These are phyloP conservation scores for Coix lacrymajobi DNA, from an alignment of 176 grass and related monocot genomes.

Conservation along the genomic window DNA sequence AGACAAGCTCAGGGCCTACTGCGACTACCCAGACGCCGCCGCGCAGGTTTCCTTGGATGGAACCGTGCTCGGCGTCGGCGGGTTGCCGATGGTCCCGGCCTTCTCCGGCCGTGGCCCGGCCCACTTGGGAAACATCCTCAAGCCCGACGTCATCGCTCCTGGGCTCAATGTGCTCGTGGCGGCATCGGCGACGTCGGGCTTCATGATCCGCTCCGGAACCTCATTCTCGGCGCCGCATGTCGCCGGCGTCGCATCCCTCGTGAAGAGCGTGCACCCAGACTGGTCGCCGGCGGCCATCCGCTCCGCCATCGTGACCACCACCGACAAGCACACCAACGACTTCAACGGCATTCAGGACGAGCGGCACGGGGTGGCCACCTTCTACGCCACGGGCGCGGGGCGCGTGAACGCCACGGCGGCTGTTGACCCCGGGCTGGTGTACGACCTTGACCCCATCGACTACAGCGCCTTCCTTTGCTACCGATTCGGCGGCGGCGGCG, in stretches of 20 bases:
- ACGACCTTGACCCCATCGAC: neutral
- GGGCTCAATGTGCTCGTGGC: constrained; percentile 9
- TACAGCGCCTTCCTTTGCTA: constrained; percentile 6
- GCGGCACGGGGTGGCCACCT: neutral
- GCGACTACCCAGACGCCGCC: too few relatives aligned
- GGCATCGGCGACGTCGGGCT: neutral
- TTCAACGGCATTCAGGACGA: constrained; percentile 8
- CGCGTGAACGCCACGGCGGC: constrained; percentile 25
- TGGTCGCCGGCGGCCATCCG: constrained; percentile 26
- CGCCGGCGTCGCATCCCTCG: constrained; percentile 25
- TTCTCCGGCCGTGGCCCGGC: constrained; percentile 21
- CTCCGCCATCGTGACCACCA: constrained; percentile 53
- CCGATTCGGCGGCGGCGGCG: too few relatives aligned
- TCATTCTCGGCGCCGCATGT: constrained; percentile 38
- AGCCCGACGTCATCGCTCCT: constrained; percentile 29
- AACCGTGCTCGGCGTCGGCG: constrained; percentile 18
- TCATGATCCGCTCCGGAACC: constrained; percentile 27
- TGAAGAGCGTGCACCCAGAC: constrained; percentile 11
- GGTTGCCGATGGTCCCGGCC: constrained; percentile 8
- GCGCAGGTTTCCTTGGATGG: neutral
- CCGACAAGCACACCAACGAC: constrained; percentile 7
- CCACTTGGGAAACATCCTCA: neutral
- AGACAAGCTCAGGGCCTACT: too few relatives aligned
- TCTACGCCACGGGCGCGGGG: constrained; percentile 23
- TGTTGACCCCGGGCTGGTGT: constrained; percentile 11